Percentiles rank a stretch among this genome's conserved stretches.
Evolutionary conservation across 2,329 filamentous ascomycete species (phyloP).

Genomic region (Colletotrichum lupini): DNA sequence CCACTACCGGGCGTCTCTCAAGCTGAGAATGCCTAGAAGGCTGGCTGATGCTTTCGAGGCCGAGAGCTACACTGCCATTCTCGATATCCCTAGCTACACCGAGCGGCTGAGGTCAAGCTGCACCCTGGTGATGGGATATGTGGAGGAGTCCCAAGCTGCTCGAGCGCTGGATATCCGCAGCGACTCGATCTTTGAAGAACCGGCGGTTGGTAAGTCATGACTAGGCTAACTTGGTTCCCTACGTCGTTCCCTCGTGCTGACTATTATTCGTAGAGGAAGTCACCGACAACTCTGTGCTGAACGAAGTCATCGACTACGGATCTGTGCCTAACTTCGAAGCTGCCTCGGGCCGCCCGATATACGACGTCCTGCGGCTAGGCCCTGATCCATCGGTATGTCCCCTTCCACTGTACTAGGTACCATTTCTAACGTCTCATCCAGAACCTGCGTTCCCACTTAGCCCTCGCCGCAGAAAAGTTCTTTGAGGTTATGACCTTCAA

Average conservation of each 20-base stretch:
- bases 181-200: constrained; percentile 54
- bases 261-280: constrained; percentile 50
- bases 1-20: constrained; percentile 59
- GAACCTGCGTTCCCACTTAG: constrained; percentile 61
- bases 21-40: constrained; percentile 55
- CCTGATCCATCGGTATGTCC: constrained; percentile 61
- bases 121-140: constrained; percentile 61
- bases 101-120: constrained; percentile 59
- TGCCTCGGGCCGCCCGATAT: constrained; percentile 49
- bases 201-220: constrained; percentile 56
- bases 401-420: background rate
- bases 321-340: constrained; percentile 62
- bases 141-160: constrained; percentile 61
- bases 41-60: constrained; percentile 60
- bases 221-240: rapidly evolving
- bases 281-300: constrained; percentile 50
- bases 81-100: constrained; percentile 58
- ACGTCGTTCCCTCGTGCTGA: constrained; percentile 27
- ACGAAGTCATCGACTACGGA: constrained; percentile 62
- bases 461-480: constrained; percentile 62
- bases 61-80: constrained; percentile 62
- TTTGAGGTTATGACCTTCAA: constrained; percentile 61
- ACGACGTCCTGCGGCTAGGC: constrained; percentile 60
- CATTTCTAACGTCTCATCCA: constrained; percentile 41
- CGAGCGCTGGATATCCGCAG: constrained; percentile 54